Percentiles rank a stretch among this genome's conserved stretches.
phyloP scores from a whole-genome alignment of 2,329 filamentous ascomycete species.

The Periconia macrospinosa region DNA sequence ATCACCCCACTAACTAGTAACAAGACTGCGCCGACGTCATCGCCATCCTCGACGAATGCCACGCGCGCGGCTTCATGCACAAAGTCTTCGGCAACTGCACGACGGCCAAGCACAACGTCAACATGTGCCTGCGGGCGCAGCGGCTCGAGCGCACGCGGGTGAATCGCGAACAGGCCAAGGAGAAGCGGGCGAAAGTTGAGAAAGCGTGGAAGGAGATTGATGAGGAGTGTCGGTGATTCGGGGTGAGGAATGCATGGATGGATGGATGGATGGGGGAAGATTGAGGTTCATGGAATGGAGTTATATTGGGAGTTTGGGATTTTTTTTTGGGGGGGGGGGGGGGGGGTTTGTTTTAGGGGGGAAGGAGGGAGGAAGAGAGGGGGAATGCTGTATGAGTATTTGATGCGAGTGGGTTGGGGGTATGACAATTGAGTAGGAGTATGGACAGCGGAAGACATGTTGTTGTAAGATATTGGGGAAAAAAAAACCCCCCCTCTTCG shows the following conservation, averaged over 20 bases:
- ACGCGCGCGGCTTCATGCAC: slow-evolving; percentile 87
- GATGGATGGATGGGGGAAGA: slow-evolving; percentile 3
- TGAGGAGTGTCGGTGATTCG: slow-evolving; percentile 56
- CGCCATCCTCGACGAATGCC: slow-evolving; percentile 91
- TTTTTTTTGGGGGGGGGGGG: neutral
- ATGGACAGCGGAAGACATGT: too few relatives aligned
- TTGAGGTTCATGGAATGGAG: too few relatives aligned
- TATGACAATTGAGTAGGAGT: too few relatives aligned
- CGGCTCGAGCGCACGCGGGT: slow-evolving; percentile 74
- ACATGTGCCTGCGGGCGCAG: slow-evolving; percentile 79
- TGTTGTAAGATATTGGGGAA: too few relatives aligned
- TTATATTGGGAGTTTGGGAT: neutral
- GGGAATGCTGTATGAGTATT: too few relatives aligned
- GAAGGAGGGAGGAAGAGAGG: too few relatives aligned
- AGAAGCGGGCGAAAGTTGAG: slow-evolving; percentile 73
- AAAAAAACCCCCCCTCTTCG: too few relatives aligned
- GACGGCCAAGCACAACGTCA: slow-evolving; percentile 79
- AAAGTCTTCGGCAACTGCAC: slow-evolving; percentile 92
- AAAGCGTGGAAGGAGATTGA: slow-evolving; percentile 79
- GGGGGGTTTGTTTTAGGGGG: neutral
- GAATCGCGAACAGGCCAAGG: slow-evolving; percentile 72
- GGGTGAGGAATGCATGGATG: neutral
- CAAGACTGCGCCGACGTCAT: slow-evolving; percentile 94
- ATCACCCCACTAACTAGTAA: slow-evolving; percentile 3
- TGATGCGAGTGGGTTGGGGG: too few relatives aligned